A percentile compares a stretch with the other conserved stretches of the same genome.
Conservation (phyloP, 2,329 filamentous ascomycete species). For the Chaetomiaceae sp. region DNA sequence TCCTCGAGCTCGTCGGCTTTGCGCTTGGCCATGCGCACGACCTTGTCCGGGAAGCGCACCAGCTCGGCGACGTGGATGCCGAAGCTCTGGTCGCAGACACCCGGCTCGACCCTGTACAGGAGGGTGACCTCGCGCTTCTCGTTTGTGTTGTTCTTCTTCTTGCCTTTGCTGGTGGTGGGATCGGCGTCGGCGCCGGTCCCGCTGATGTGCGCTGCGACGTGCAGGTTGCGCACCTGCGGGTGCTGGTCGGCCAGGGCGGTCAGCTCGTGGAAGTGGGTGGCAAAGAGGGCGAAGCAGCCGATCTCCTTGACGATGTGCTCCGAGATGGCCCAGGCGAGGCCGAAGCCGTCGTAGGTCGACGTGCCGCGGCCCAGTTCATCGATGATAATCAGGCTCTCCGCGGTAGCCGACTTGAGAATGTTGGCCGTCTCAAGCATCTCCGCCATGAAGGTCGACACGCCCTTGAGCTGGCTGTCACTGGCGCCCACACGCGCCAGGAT, state of each 20-base stretch:
- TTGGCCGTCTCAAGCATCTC: conserved; percentile 99
- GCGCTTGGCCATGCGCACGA: conserved; percentile 97
- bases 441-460: conserved; percentile 98
- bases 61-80: conserved; percentile 98
- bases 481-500: conserved; percentile 95
- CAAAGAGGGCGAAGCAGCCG: conserved; percentile 88
- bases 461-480: conserved; percentile 93
- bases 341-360: conserved; percentile 97
- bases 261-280: conserved; percentile 97
- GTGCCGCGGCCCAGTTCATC: conserved; percentile 96
- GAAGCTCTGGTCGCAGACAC: conserved; percentile 95
- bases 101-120: conserved; percentile 92
- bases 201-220: conserved; percentile 91
- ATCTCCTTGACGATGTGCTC: conserved; percentile 97
- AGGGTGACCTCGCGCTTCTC: conserved; percentile 82
- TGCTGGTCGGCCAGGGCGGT: conserved; percentile 85
- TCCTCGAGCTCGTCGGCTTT: conserved; percentile 98
- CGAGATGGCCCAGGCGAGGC: conserved; percentile 97
- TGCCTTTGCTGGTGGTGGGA: conserved; percentile 21
- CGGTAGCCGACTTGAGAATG: conserved; percentile 93
- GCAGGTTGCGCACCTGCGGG: conserved; percentile 84
- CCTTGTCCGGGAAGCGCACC: conserved; percentile 93
- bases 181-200: conserved; percentile 40
- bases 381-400: conserved; percentile 95
- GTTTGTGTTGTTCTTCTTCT: conserved; percentile 18